Base-by-base conservation (phyloP, 805 yeast species). In the Metschnikowia santaceciliae region DNA sequence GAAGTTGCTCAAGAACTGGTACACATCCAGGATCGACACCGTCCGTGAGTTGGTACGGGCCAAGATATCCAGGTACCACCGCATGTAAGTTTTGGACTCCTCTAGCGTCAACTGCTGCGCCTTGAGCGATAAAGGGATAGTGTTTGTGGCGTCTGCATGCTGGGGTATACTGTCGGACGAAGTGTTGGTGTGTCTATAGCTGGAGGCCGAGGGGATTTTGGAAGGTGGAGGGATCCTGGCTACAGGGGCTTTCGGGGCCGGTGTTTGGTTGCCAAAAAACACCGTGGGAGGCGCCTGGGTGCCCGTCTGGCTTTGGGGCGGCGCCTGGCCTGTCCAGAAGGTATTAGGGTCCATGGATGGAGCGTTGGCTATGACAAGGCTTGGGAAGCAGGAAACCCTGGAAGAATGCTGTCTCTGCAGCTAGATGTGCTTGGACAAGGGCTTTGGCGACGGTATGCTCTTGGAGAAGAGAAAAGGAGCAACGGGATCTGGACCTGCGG, bases 21-120 rank as follows among this genome's bases (percentile, higher is more conserved):
- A 83, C n/a, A 89, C 88, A 64, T 94, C 98, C 10, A 76, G 78
- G 54, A 92, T 70, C 3, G 83, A 76, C 6, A 92, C 82, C 32
- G 88, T 70, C 53, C 84, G 77, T 40, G 83, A 77, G 36, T 83
- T 83, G 55, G 86, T 86, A 48, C 91, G 79, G 42, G 87, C 77
- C 35, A 87, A 78, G 32, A 92, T 81, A 61, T 89, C 91, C 57
- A 90, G 86, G 66, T 91, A 92, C 99, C 99, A 92, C 57, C 97
- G 75, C 58, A 92, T 80, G 67, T 92, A 92, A 1, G 97, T 87
- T 60, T 85, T 82, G 11, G 83, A 79, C 67, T 92, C 99, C 50
- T 86, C 87, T 17, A 77, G 76, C 0, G 96, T 79, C 42, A 92
- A 76, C 51, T 89, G 89, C 43, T 77, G 79, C 1, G 81, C 77